Conservation (phyloP, 2,329 filamentous ascomycete genomes). For the Colletotrichum sp. region DNA sequence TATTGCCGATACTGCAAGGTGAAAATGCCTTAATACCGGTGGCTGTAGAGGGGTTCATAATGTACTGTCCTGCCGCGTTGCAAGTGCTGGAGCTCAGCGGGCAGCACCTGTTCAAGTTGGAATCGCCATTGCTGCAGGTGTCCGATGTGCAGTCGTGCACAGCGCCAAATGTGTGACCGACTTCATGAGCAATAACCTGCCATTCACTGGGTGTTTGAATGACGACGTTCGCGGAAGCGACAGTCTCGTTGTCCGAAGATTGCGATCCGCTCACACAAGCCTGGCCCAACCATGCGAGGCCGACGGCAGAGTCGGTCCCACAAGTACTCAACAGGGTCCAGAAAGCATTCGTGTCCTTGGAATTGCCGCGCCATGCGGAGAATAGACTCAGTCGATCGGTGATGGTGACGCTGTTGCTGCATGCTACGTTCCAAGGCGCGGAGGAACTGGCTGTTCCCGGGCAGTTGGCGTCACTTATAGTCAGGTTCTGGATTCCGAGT, state of each 20-base stretch:
- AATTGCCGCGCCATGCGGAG: slow-evolving; percentile 83
- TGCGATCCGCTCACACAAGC: slow-evolving; percentile 71
- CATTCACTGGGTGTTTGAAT: slow-evolving; percentile 84
- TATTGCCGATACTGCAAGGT: slow-evolving; percentile 88
- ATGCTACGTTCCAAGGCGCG: slow-evolving; percentile 85
- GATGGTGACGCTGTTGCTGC: slow-evolving; percentile 68
- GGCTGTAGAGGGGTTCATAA: slow-evolving; percentile 95
- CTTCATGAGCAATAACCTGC: slow-evolving; percentile 96
- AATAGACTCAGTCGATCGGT: slow-evolving; percentile 84
- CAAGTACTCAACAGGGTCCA: slow-evolving; percentile 91
- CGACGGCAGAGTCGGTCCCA: slow-evolving; percentile 82
- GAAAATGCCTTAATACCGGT: slow-evolving; percentile 80
- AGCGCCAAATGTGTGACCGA: slow-evolving; percentile 92
- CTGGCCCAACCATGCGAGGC: slow-evolving; percentile 91
- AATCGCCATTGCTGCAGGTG: slow-evolving; percentile 69
- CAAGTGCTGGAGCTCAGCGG: slow-evolving; percentile 73
- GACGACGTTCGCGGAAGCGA: slow-evolving; percentile 89
- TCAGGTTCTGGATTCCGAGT: slow-evolving; percentile 85
- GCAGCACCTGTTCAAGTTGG: slow-evolving; percentile 70
- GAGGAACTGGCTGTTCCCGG: slow-evolving; percentile 69
- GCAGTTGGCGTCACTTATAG: slow-evolving; percentile 77
- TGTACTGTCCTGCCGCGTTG: slow-evolving; percentile 77
- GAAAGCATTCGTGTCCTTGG: slow-evolving; percentile 82
- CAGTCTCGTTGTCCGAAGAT: slow-evolving; percentile 69
- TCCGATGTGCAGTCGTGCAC: slow-evolving; percentile 84